Conservation (phyloP, 1,284 basidiomycete species). For the Tilletia indica region DNA sequence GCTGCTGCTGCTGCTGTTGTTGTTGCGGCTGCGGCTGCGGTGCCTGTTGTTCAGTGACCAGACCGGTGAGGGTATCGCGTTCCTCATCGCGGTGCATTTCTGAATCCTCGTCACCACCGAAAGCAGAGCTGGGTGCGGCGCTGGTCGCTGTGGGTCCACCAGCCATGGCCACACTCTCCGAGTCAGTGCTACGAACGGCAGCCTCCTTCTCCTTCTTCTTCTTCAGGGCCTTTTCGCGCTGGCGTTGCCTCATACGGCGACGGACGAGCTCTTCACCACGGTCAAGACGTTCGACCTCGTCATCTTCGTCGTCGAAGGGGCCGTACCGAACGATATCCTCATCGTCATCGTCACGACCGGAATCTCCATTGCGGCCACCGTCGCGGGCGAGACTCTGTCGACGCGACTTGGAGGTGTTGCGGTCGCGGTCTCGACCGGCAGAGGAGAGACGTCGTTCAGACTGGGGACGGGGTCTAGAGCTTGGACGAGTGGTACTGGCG, state of each 20-base stretch:
- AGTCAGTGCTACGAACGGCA: not conserved
- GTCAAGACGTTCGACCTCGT: constrained; percentile 60
- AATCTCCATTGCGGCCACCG: constrained; percentile 9
- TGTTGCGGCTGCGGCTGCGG: not conserved
- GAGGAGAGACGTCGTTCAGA: constrained; percentile 2
- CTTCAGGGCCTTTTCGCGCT: constrained; percentile 48
- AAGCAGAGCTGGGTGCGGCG: not conserved
- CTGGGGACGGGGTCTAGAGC: not conserved
- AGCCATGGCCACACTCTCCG: constrained; percentile 7
- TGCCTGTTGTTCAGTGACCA: constrained; percentile 21
- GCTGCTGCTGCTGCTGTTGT: not conserved
- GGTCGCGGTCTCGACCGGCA: constrained; percentile 5
- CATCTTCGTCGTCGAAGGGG: constrained; percentile 55
- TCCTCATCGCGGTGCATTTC: constrained; percentile 36
- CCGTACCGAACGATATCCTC: constrained; percentile 30
- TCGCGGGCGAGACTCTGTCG: constrained; percentile 28
- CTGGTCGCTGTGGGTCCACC: constrained; percentile 13
- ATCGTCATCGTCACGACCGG: constrained; percentile 31
- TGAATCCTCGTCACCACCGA: constrained; percentile 22
- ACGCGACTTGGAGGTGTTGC: constrained; percentile 31
- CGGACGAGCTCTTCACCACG: constrained; percentile 63
- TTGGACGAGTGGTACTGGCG: not conserved
- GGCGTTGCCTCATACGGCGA: constrained; percentile 60
- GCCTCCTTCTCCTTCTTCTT: constrained; percentile 55
- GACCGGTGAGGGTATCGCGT: constrained; percentile 39